Conservation (phyloP, 2,329 filamentous ascomycete species). For the Helminthosporium solani region DNA sequence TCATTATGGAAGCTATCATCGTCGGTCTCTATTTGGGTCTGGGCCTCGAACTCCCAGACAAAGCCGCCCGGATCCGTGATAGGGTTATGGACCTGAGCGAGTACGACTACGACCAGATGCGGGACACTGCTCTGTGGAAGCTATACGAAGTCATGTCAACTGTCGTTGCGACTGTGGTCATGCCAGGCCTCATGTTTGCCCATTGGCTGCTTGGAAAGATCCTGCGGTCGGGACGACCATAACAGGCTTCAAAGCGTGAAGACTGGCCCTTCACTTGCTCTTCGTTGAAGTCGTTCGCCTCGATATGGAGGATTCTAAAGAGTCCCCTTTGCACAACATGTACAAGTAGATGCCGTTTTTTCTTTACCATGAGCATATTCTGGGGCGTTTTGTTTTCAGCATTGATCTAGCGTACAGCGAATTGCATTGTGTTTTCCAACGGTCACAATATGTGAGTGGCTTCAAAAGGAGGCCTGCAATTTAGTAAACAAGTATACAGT, state of each 20-base stretch:
- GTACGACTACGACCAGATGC: conserved; percentile 23
- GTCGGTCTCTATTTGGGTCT: conserved; percentile 34
- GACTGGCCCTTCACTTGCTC: too few species aligned
- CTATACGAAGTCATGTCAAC: conserved; percentile 29
- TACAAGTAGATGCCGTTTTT: background rate
- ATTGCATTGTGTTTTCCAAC: background rate
- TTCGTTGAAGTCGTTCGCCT: too few species aligned
- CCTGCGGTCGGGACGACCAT: background rate
- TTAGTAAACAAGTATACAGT: too few species aligned
- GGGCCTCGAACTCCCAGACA: conserved; percentile 33
- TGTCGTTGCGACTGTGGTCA: conserved; percentile 31
- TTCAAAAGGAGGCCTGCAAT: too few species aligned
- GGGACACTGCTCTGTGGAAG: conserved; percentile 37
- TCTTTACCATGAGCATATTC: background rate
- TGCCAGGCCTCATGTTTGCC: conserved; percentile 33
- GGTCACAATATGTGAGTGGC: too few species aligned
- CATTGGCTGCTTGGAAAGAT: conserved; percentile 33
- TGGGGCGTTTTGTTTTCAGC: background rate
- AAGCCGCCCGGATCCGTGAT: conserved; percentile 30
- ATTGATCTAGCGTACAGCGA: background rate
- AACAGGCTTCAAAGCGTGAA: too few species aligned
- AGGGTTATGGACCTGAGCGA: conserved; percentile 27
- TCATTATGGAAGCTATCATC: conserved; percentile 40
- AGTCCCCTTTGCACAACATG: background rate
- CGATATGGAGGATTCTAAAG: too few species aligned